Conservation (phyloP, 257 asterid genomes). For the Capsicum rhomboideum region DNA sequence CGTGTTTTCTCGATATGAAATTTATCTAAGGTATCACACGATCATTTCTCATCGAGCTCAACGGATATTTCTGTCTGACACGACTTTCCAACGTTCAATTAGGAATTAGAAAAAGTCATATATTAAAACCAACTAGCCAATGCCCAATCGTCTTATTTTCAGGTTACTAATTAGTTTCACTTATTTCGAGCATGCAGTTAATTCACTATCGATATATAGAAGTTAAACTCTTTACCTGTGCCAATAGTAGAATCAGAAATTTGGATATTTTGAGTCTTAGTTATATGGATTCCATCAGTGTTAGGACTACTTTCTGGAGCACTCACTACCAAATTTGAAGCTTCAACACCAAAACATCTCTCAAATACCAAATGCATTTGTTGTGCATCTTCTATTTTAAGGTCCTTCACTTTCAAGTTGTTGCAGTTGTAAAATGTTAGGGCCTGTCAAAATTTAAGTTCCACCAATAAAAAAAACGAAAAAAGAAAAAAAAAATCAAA, state of each 20-base stretch:
- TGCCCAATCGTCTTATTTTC: no score
- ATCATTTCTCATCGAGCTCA: background rate
- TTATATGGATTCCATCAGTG: conserved; percentile 80
- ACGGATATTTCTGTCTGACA: no score
- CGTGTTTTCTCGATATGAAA: background rate
- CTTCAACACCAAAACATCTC: conserved; percentile 34
- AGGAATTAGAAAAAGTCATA: no score
- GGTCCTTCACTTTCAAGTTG: conserved; percentile 38
- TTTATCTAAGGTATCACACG: background rate
- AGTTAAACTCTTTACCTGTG: conserved; percentile 36
- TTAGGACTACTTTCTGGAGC: conserved; percentile 68
- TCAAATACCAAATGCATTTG: conserved; percentile 65
- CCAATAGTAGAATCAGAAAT: conserved; percentile 40
- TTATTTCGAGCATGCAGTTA: background rate
- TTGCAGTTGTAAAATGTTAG: conserved; percentile 53
- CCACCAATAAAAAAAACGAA: background rate
- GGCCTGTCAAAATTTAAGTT: conserved; percentile 32
- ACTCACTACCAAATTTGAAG: conserved; percentile 34
- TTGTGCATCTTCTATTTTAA: conserved; percentile 46
- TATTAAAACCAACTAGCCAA: no score
- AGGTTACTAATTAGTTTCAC: no score
- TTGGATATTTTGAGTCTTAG: conserved; percentile 39
- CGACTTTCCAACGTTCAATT: background rate
- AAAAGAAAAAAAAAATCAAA: no score
- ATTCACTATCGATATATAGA: background rate